These are phyloP conservation scores for Akebia trifoliata DNA, from an alignment of 164 flowering plant species.

Conservation along the genomic window DNA sequence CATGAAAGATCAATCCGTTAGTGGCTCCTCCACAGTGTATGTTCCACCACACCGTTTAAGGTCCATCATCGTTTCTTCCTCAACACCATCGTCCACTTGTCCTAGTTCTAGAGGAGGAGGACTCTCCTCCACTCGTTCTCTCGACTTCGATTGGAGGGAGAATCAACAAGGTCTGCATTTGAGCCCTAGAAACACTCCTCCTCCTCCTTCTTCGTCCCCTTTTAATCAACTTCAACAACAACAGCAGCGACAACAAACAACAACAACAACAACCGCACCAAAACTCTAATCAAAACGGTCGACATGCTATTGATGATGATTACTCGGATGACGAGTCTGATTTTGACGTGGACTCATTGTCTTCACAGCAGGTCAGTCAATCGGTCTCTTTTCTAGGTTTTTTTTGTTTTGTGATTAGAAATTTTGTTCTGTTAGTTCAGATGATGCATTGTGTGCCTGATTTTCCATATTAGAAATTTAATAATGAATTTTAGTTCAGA, in stretches of 20 bases:
- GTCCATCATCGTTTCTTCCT: constrained; percentile 27
- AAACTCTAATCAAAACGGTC: constrained; percentile 15
- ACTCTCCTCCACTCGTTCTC: constrained; percentile 13
- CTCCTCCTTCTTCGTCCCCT: constrained; percentile 7
- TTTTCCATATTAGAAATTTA: no score
- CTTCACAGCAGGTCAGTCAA: constrained; percentile 23
- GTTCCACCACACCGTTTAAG: constrained; percentile 59
- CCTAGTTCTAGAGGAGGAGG: no score
- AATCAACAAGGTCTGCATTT: constrained; percentile 7
- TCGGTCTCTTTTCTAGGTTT: background rate
- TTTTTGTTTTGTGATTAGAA: background rate
- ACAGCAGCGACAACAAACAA: background rate
- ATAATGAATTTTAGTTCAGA: no score
- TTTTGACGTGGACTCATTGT: constrained; percentile 26
- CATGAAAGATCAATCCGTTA: constrained; percentile 52
- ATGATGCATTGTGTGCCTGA: no score
- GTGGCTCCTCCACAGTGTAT: constrained; percentile 39
- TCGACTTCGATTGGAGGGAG: constrained; percentile 21
- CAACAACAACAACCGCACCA: constrained; percentile 12
- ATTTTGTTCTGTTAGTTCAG: no score
- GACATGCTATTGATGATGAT: constrained; percentile 27
- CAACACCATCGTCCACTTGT: constrained; percentile 10
- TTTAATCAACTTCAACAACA: constrained; percentile 18
- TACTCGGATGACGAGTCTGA: constrained; percentile 47
- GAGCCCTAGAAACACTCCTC: constrained; percentile 11